phyloP scores from a whole-genome alignment of 2,329 filamentous ascomycete genomes.

The Thielaviopsis populi region DNA sequence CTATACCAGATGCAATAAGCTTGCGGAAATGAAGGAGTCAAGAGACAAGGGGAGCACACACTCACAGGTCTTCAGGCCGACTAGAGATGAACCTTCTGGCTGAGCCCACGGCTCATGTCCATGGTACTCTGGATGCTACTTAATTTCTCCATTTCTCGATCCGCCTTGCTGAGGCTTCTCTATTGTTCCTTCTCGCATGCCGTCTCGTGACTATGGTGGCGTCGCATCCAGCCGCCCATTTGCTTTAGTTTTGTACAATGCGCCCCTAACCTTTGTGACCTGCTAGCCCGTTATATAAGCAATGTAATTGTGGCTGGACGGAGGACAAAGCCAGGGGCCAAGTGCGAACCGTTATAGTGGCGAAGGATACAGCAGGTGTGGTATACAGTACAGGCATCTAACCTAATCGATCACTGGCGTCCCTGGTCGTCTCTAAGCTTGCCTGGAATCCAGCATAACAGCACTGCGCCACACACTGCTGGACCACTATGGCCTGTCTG shows the following conservation, averaged over 20 bases:
- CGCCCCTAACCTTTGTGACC: background rate
- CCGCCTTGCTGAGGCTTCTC: too few species aligned
- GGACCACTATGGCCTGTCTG: background rate
- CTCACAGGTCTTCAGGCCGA: background rate
- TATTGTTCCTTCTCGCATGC: background rate
- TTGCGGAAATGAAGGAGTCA: background rate
- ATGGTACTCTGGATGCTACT: too few species aligned
- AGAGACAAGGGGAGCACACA: background rate
- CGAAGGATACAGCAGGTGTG: background rate
- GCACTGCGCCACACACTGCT: background rate
- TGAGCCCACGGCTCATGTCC: too few species aligned
- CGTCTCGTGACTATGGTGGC: background rate
- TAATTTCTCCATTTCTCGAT: too few species aligned
- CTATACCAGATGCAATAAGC: background rate
- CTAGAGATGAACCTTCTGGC: too few species aligned
- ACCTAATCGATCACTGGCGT: background rate
- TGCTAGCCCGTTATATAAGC: background rate
- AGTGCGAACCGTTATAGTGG: background rate
- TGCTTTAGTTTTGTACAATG: too few species aligned
- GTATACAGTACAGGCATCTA: too few species aligned
- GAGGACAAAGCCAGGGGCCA: background rate
- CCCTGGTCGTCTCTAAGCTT: background rate
- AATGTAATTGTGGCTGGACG: background rate
- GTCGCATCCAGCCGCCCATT: background rate
- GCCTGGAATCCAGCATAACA: background rate